Conservation (phyloP, 371 early-diverging fungal genomes). For the Apophysomyces elegans region DNA sequence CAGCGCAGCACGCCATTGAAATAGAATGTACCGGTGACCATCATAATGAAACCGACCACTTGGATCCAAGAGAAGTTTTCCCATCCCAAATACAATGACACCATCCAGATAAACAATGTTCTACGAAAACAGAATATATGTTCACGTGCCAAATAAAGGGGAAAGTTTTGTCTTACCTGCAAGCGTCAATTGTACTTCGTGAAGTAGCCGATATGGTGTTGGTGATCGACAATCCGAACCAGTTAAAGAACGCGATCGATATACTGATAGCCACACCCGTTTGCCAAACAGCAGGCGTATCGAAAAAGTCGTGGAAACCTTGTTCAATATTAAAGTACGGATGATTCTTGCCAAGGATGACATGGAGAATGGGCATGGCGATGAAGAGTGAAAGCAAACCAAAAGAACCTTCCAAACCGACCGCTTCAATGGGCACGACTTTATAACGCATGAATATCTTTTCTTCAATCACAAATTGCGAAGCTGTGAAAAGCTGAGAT, state of each 20-base stretch:
- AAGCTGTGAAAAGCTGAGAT: conserved; percentile 92
- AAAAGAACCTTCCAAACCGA: conserved; percentile 93
- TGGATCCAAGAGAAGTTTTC: conserved; percentile 91
- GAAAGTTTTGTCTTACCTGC: conserved; percentile 52
- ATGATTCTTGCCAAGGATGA: conserved; percentile 62
- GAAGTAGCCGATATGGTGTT: conserved; percentile 84
- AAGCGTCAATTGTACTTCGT: conserved; percentile 93
- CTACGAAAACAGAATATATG: conserved; percentile 37
- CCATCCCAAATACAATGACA: conserved; percentile 90
- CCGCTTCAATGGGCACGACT: conserved; percentile 85
- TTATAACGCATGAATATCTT: conserved; percentile 82
- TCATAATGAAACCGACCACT: conserved; percentile 80
- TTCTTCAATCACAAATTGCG: conserved; percentile 95
- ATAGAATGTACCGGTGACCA: conserved; percentile 90
- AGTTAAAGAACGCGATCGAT: conserved; percentile 93
- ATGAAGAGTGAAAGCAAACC: conserved; percentile 76
- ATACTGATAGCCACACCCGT: conserved; percentile 82
- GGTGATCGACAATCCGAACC: conserved; percentile 93
- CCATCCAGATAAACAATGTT: conserved; percentile 95
- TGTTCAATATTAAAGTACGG: conserved; percentile 79
- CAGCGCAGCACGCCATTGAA: conserved; percentile 84
- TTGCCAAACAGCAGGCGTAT: conserved; percentile 68
- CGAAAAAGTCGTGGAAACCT: conserved; percentile 78
- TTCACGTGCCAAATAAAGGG: neutral
- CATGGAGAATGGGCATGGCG: conserved; percentile 80